Conservation (phyloP, 1,139 yeast species). For the Suhomyces yuchorum region DNA sequence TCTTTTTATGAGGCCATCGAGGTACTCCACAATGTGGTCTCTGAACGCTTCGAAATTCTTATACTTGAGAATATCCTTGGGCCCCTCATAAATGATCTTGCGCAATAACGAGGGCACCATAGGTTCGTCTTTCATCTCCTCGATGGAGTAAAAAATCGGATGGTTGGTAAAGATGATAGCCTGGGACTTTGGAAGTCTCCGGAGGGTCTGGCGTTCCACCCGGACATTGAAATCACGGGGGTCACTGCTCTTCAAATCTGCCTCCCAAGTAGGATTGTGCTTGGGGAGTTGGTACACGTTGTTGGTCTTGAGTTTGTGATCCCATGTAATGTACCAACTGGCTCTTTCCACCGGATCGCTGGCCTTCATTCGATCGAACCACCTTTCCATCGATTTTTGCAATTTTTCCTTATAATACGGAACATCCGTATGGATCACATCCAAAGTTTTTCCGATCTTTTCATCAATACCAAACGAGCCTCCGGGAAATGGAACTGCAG, state of each 20-base stretch:
- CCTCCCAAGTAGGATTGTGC: slow-evolving; percentile 31
- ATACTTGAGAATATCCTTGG: slow-evolving; percentile 63
- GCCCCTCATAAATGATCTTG: slow-evolving; percentile 66
- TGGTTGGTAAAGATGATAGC: slow-evolving; percentile 64
- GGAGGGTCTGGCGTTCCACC: slow-evolving; percentile 57
- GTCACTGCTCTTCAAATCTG: slow-evolving; percentile 36
- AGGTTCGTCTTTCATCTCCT: slow-evolving; percentile 80
- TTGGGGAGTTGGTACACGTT: slow-evolving; percentile 53
- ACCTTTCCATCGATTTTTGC: slow-evolving; percentile 72
- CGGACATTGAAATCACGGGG: slow-evolving; percentile 56
- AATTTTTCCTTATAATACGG: slow-evolving; percentile 72
- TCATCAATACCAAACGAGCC: slow-evolving; percentile 65
- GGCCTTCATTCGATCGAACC: slow-evolving; percentile 64
- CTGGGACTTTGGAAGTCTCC: slow-evolving; percentile 49
- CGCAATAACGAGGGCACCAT: slow-evolving; percentile 65
- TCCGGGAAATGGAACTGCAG: slow-evolving; percentile 79
- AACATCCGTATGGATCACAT: slow-evolving; percentile 67
- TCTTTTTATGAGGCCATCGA: slow-evolving; percentile 56
- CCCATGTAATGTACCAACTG: slow-evolving; percentile 76
- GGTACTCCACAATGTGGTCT: slow-evolving; percentile 59
- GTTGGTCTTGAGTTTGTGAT: slow-evolving; percentile 58
- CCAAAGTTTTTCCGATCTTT: slow-evolving; percentile 63
- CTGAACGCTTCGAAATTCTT: slow-evolving; percentile 60
- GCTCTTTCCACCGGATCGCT: slow-evolving; percentile 71
- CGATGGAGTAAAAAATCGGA: slow-evolving; percentile 68